A percentile compares a stretch with the other conserved stretches of the same genome.
These are phyloP conservation scores for Mucor mucedo DNA, from an alignment of 371 early-diverging fungal genomes.

Conservation along the genomic window DNA sequence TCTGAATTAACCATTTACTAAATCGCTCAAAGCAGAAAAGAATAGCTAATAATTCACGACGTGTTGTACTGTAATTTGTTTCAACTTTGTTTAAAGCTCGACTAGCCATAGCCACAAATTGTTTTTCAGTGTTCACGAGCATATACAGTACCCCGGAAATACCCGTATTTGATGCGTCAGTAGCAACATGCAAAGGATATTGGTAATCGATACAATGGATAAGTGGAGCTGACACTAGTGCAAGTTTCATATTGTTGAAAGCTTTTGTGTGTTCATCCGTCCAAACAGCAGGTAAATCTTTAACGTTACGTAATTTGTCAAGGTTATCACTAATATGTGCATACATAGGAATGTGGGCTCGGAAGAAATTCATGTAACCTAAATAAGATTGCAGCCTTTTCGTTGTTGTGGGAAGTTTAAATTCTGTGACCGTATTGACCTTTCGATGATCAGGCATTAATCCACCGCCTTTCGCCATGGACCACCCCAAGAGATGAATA, in stretches of 20 bases:
- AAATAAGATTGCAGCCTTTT: neutral
- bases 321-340: constrained; percentile 1
- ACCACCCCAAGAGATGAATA: constrained; percentile 12
- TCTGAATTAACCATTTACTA: no score
- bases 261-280: constrained; percentile 1
- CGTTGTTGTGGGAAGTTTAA: constrained; percentile 2
- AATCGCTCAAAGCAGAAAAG: no score
- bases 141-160: no score
- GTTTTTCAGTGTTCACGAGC: no score
- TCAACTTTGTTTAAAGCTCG: no score
- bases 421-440: neutral
- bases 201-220: no score
- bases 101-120: no score
- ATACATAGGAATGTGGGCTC: constrained; percentile 3
- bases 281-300: neutral
- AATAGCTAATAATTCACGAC: no score
- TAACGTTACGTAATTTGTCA: neutral
- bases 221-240: no score
- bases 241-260: constrained; percentile 10
- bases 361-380: constrained; percentile 10
- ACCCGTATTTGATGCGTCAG: no score
- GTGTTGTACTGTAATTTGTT: no score
- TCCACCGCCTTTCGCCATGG: neutral
- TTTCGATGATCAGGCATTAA: constrained; percentile 9
- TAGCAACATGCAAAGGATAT: no score